Conservation (phyloP, 768 basidiomycete species). For the Termitomyces sp. region DNA sequence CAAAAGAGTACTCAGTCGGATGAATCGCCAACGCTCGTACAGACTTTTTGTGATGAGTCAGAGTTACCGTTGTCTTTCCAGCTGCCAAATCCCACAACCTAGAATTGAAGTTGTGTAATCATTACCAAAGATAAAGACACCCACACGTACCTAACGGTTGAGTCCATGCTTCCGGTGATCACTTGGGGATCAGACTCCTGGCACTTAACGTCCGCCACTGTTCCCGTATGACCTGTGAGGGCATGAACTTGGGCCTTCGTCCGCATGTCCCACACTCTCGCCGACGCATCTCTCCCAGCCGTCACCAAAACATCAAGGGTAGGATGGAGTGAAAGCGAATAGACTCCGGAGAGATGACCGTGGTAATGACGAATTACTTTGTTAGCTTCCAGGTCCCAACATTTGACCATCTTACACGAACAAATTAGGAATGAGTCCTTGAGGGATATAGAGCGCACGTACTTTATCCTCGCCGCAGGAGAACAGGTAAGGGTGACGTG, state of each 20-base stretch:
- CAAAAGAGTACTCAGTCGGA: conserved; percentile 96
- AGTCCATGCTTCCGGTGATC: conserved; percentile 98
- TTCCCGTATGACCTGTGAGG: conserved; percentile 89
- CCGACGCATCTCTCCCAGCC: conserved; percentile 92
- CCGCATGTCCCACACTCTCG: conserved; percentile 99
- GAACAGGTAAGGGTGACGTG: conserved; percentile 94
- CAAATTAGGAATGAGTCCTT: neutral
- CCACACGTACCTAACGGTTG: conserved; percentile 73
- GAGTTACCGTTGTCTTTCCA: conserved; percentile 92
- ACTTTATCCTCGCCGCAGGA: conserved; percentile 99
- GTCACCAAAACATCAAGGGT: conserved; percentile 96
- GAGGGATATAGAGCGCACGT: neutral
- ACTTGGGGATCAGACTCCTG: conserved; percentile 98
- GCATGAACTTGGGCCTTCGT: conserved; percentile 96
- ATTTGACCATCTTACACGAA: conserved; percentile 89
- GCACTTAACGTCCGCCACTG: conserved; percentile 93
- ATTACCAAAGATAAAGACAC: neutral
- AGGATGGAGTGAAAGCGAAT: conserved; percentile 87
- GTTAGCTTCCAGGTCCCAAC: conserved; percentile 98
- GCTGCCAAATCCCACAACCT: conserved; percentile 98
- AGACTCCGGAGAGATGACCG: conserved; percentile 98
- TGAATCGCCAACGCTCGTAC: conserved; percentile 93
- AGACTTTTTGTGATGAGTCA: conserved; percentile 99
- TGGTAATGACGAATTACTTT: conserved; percentile 99
- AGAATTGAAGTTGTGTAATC: neutral